Conservation (phyloP, 2,329 filamentous ascomycete genomes). For the Calonectria hongkongensis region DNA sequence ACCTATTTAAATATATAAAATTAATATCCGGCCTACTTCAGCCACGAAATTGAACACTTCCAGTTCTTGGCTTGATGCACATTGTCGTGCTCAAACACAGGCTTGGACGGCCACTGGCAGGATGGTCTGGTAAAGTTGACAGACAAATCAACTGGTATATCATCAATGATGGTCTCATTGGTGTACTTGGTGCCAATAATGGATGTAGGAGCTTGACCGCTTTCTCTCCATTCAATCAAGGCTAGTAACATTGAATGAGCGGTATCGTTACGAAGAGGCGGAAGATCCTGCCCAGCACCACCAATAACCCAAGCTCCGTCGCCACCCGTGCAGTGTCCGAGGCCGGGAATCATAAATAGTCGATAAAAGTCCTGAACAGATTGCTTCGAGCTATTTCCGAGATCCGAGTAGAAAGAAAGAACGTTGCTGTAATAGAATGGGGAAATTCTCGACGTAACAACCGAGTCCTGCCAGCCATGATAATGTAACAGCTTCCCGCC, state of each 20-base stretch:
- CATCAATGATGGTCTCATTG: slow-evolving; percentile 1
- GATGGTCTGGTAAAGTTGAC: not conserved
- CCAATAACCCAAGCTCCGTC: slow-evolving; percentile 17
- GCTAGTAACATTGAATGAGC: slow-evolving; percentile 13
- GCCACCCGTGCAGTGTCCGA: not conserved
- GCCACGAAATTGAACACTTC: slow-evolving; percentile 12
- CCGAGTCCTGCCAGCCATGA: slow-evolving; percentile 15
- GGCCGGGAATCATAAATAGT: slow-evolving; percentile 1
- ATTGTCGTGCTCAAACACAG: not conserved
- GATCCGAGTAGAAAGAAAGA: not conserved
- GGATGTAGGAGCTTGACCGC: not conserved
- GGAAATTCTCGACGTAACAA: slow-evolving; percentile 4
- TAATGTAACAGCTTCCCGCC: slow-evolving; percentile 12
- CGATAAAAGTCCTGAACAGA: slow-evolving; percentile 3
- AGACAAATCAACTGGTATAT: not conserved
- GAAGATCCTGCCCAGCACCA: slow-evolving; percentile 15
- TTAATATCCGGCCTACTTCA: not conserved
- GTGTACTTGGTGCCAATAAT: slow-evolving; percentile 3
- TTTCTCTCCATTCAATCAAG: slow-evolving; percentile 17
- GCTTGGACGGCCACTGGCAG: slow-evolving; percentile 11
- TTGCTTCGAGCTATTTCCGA: not conserved
- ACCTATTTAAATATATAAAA: no score
- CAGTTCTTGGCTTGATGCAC: not conserved
- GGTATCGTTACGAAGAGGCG: not conserved
- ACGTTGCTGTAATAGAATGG: slow-evolving; percentile 15